Percentiles rank a stretch among this genome's conserved stretches.
These are phyloP conservation scores for Geosmithia morbida DNA, from an alignment of 2,329 filamentous ascomycete genomes.

Conservation along the genomic window DNA sequence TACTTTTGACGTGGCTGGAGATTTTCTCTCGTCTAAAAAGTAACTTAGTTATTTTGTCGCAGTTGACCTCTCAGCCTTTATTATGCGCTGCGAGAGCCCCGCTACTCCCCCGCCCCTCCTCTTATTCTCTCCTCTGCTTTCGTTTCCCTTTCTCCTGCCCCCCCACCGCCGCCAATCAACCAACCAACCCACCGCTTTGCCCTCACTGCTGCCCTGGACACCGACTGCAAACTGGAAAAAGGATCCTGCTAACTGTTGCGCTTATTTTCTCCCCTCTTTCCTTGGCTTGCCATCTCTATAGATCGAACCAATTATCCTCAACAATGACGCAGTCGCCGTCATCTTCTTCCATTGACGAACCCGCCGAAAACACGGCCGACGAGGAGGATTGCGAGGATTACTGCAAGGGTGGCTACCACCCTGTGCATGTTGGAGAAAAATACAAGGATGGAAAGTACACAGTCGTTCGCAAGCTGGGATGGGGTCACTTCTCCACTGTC, in stretches of 20 bases:
- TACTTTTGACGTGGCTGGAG: not conserved
- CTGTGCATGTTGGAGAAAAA: conserved; percentile 83
- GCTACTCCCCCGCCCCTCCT: not conserved
- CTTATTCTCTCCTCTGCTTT: not conserved
- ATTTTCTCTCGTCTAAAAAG: not conserved
- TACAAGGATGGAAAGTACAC: conserved; percentile 98
- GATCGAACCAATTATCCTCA: conserved; percentile 40
- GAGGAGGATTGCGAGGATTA: conserved; percentile 99
- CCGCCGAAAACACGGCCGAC: conserved; percentile 83
- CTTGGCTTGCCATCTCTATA: conserved; percentile 10
- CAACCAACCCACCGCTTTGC: not conserved
- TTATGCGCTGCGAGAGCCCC: not conserved
- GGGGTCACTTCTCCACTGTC: conserved; percentile 98
- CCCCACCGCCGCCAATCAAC: not conserved
- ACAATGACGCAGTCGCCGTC: conserved; percentile 59
- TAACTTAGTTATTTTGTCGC: not conserved
- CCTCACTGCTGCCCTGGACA: not conserved
- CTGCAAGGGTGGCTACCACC: conserved; percentile 97
- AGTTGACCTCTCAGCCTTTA: not conserved
- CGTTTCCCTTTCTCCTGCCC: not conserved
- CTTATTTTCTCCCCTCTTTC: conserved; percentile 1
- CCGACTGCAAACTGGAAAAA: not conserved
- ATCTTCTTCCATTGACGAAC: conserved; percentile 69
- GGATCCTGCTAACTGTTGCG: not conserved
- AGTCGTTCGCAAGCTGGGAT: conserved; percentile 88